phyloP scores from a whole-genome alignment of 805 yeast genomes.

The Yarrowia sp. region DNA sequence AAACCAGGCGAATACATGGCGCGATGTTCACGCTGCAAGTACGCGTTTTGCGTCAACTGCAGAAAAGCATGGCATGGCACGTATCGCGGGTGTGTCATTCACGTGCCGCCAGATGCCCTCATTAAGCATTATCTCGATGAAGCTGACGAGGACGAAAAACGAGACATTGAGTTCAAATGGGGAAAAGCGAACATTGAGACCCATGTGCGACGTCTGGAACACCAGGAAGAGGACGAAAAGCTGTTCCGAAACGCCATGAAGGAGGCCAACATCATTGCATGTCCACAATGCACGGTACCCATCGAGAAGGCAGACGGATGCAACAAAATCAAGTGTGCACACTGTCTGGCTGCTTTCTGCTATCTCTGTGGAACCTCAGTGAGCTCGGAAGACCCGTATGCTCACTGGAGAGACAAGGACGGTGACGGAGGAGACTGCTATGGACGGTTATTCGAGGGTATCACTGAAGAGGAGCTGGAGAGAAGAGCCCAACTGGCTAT shows the following conservation, averaged over 20 bases:
- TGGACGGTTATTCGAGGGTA: conserved; percentile 13
- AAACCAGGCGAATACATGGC: conserved; percentile 30
- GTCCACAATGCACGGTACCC: conserved; percentile 8
- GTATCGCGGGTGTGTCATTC: conserved; percentile 8
- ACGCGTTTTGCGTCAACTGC: conserved; percentile 36
- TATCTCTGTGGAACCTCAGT: conserved; percentile 6
- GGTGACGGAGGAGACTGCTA: conserved; percentile 7
- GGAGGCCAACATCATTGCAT: background rate
- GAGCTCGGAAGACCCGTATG: background rate
- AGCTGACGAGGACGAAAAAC: conserved; percentile 15
- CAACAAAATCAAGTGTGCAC: conserved; percentile 26
- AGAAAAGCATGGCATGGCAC: conserved; percentile 35
- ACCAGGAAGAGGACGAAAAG: conserved; percentile 2
- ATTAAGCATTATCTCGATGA: conserved; percentile 8
- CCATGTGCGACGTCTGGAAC: background rate
- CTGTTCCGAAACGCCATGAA: conserved; percentile 18
- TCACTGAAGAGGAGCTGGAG: conserved; percentile 24
- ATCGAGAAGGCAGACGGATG: conserved; percentile 22
- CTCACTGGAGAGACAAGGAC: conserved; percentile 9
- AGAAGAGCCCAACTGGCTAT: conserved; percentile 16
- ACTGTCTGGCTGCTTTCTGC: background rate
- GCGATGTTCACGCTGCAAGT: conserved; percentile 7
- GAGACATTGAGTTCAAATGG: conserved; percentile 20
- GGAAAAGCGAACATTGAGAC: conserved; percentile 22
- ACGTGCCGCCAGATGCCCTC: conserved; percentile 8